Conservation (phyloP, 352 stramenopile species). For the Globisporangium orthogonon region DNA sequence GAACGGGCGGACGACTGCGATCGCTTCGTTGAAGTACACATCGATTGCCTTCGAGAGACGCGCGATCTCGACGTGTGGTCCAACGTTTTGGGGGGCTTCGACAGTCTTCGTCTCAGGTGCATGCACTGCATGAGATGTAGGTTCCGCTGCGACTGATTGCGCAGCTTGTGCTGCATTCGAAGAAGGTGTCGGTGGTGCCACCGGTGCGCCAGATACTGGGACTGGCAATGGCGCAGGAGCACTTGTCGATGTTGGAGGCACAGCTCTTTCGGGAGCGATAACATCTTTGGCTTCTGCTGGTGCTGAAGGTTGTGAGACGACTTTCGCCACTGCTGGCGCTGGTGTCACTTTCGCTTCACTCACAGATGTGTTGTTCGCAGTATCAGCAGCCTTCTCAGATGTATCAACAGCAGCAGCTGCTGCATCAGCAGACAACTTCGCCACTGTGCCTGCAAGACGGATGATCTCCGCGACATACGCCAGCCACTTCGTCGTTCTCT, state of each 20-base stretch:
- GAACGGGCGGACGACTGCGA: constrained; percentile 50
- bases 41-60: constrained; percentile 27
- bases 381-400: neutral
- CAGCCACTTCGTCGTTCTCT: constrained; percentile 68
- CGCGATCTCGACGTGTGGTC: constrained; percentile 9
- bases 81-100: neutral
- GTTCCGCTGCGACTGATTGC: neutral
- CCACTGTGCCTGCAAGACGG: constrained; percentile 25
- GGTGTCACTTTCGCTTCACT: neutral
- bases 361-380: too few species aligned
- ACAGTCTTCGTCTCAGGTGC: neutral
- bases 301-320: neutral
- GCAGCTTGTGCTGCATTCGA: neutral
- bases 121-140: too few species aligned
- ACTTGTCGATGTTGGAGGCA: neutral
- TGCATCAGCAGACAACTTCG: constrained; percentile 7
- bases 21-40: constrained; percentile 55
- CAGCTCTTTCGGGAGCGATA: neutral
- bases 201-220: too few species aligned
- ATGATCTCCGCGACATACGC: constrained; percentile 65
- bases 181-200: too few species aligned
- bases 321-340: neutral
- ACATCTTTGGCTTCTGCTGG: neutral
- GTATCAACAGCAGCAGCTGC: neutral
- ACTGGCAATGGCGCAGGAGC: too few species aligned